Conservation (phyloP, 1,284 basidiomycete genomes). For the Tausonia pullulans region DNA sequence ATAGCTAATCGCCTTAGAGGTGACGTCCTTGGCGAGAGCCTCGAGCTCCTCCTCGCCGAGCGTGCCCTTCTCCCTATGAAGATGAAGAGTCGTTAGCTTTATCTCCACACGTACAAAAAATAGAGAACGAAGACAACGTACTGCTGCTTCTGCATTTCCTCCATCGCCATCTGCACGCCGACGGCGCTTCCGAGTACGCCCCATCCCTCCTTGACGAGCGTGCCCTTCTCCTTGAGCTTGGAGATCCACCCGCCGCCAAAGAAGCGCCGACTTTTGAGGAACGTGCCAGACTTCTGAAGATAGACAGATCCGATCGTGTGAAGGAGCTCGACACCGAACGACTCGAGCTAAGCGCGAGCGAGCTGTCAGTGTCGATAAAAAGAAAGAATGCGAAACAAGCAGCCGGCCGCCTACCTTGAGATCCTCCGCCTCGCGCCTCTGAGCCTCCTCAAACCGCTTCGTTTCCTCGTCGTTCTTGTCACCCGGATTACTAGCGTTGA, state of each 20-base stretch:
- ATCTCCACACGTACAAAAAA: too few species aligned
- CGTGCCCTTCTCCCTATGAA: conserved; percentile 53
- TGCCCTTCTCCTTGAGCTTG: conserved; percentile 85
- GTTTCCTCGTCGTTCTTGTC: conserved; percentile 78
- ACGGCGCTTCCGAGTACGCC: conserved; percentile 78
- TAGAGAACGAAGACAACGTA: too few species aligned
- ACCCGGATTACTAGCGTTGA: conserved; percentile 65
- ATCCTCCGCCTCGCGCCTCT: conserved; percentile 83
- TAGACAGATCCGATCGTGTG: conserved; percentile 84
- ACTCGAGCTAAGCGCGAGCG: conserved; percentile 14
- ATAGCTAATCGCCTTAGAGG: conserved; percentile 54
- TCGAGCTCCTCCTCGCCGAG: conserved; percentile 69
- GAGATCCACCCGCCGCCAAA: conserved; percentile 83
- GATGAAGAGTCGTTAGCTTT: too few species aligned
- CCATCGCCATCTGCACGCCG: conserved; percentile 41
- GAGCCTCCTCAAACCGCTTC: conserved; percentile 58
- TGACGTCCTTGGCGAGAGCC: conserved; percentile 85
- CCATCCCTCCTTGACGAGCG: conserved; percentile 87
- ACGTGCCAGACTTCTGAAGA: conserved; percentile 83
- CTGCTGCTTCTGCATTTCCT: conserved; percentile 87
- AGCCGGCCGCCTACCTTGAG: conserved; percentile 56
- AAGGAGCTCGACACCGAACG: conserved; percentile 43
- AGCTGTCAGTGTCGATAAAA: conserved; percentile 12
- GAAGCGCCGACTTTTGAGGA: conserved; percentile 83
- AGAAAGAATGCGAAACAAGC: background rate